Conservation (phyloP, 2,329 filamentous ascomycete genomes). For the Penicillium corylophilum region DNA sequence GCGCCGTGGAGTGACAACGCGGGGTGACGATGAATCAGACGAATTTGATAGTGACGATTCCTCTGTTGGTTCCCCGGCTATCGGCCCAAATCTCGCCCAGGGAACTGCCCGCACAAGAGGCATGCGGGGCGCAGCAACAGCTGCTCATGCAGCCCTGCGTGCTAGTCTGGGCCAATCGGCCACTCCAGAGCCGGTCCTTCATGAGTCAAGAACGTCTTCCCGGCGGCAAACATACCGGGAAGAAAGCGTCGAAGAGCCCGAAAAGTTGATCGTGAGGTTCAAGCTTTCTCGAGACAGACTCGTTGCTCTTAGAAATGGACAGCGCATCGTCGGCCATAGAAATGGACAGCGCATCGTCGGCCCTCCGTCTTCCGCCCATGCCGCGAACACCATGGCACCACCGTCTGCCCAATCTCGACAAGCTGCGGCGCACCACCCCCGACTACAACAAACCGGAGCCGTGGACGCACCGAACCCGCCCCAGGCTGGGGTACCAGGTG, state of each 20-base stretch:
- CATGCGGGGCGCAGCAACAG: constrained; percentile 83
- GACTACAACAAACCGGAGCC: constrained; percentile 44
- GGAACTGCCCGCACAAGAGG: constrained; percentile 83
- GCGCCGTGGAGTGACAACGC: constrained; percentile 59
- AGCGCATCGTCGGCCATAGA: constrained; percentile 34
- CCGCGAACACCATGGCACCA: constrained; percentile 55
- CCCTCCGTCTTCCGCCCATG: constrained; percentile 60
- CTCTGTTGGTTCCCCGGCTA: constrained; percentile 77
- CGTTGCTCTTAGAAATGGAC: constrained; percentile 19
- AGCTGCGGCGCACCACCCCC: constrained; percentile 21
- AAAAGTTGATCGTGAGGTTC: constrained; percentile 71
- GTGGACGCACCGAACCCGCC: constrained; percentile 46
- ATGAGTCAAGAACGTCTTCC: constrained; percentile 69
- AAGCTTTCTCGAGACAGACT: constrained; percentile 71
- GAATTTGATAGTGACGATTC: constrained; percentile 92
- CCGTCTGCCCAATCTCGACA: constrained; percentile 34
- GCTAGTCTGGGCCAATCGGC: constrained; percentile 75
- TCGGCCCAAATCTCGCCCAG: constrained; percentile 62
- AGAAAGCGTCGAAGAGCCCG: constrained; percentile 71
- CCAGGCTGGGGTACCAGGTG: constrained; percentile 43
- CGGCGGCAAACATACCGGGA: constrained; percentile 69
- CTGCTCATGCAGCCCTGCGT: constrained; percentile 81
- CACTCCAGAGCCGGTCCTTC: constrained; percentile 75
- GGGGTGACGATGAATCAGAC: constrained; percentile 72
- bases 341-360: constrained; percentile 20